Evolutionary conservation across 148 eudicot species (phyloP), one percentile per base, ranked within the genome.

Genomic region (Amaranthus hypochondriacus): DNA sequence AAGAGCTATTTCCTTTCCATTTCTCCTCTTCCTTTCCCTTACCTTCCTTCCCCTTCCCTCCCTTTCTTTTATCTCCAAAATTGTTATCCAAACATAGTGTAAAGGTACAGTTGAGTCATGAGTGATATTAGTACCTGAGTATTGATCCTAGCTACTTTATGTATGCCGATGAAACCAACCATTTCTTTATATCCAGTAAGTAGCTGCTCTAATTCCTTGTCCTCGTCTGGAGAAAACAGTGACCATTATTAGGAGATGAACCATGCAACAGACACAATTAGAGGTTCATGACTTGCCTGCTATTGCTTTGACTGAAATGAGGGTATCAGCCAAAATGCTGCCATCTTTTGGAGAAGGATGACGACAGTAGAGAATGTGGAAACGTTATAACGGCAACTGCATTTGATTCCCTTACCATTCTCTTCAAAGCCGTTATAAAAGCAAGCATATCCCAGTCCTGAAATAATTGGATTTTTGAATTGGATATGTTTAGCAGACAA

Each of bases 251-350:
- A 21, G 53, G 48, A 47, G 46, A 42, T 54, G 50, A 74, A 59
- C 21, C 14, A 42, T 51, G 55, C 14, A 44, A 56, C 48, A 48
- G 51, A 13, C 66, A 39, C 69, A 56, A 67, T 62, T 62, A 28
- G 21, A 47, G 39, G 56, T 59, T 62, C 43, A 52, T 47, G 9
- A 71, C 75, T 61, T 83, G 85, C 98, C 98, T 85, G 92, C 91
- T 68, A 94, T 86, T 76, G 98, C 97, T 89, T 73, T 89, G 51
- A 94, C 96, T 47, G 98, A 91, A 60, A 94, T 78, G 70, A 94
- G 81, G 18, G 92, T 94, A 82, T 94, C 98, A 52, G 98, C 98
- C 87, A 94, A 82, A 82, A 88, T 94, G 98, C 81, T 94, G 97
- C 91, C 87, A 89, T 84, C 97, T 81, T 78, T 87, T 94, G 53